phyloP scores from a whole-genome alignment of 441 rosid genomes.

The Pelargonium citronellum region DNA sequence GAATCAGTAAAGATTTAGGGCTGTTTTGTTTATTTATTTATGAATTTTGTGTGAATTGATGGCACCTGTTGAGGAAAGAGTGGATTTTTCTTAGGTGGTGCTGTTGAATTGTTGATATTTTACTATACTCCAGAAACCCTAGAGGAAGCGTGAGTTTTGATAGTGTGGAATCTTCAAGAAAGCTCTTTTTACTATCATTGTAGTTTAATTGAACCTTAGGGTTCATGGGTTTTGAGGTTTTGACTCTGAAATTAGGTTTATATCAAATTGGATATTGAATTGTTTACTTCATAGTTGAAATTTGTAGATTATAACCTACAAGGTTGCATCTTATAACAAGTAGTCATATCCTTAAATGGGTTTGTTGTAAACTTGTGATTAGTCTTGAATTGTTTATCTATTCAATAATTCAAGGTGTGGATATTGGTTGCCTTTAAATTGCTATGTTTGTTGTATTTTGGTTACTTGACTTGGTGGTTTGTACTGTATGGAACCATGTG shows the following conservation, averaged over 20 bases:
- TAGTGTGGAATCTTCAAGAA: neutral
- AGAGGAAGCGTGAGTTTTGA: neutral
- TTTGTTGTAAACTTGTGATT: neutral
- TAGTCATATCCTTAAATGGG: neutral
- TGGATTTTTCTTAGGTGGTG: neutral
- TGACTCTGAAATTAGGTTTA: neutral
- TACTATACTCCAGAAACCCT: neutral
- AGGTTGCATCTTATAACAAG: neutral
- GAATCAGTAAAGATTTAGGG: neutral
- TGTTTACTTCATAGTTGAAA: neutral
- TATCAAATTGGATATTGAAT: neutral
- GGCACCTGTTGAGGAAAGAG: neutral
- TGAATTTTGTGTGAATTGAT: neutral
- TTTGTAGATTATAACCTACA: neutral
- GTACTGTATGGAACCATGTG: neutral
- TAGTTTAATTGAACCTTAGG: neutral
- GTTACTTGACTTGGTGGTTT: neutral
- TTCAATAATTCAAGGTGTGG: neutral
- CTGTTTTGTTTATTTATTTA: neutral
- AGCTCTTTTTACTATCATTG: neutral
- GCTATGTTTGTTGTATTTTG: neutral
- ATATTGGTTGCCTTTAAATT: neutral
- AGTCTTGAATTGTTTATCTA: neutral
- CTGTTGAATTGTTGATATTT: neutral
- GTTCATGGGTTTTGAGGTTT: neutral